A percentile compares a stretch with the other conserved stretches of the same genome.
phyloP scores from a whole-genome alignment of 495 filamentous ascomycete genomes.

The Aspergillus haitiensis region DNA sequence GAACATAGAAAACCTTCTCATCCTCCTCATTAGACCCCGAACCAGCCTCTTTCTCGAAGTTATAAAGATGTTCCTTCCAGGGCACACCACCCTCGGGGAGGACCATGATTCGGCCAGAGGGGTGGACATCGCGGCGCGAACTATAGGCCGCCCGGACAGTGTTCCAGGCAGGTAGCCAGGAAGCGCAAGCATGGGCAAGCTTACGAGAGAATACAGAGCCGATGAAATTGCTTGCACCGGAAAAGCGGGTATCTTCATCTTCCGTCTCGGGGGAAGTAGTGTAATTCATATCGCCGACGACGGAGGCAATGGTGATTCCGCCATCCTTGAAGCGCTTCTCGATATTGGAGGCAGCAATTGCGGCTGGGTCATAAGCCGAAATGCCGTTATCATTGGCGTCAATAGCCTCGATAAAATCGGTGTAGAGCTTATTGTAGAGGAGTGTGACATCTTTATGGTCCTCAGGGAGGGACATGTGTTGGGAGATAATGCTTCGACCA shows the following conservation, averaged over 20 bases:
- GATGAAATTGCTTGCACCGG: slow-evolving; percentile 72
- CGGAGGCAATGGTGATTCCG: slow-evolving; percentile 76
- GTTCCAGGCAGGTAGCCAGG: slow-evolving; percentile 84
- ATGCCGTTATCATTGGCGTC: slow-evolving; percentile 98
- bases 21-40: slow-evolving; percentile 32
- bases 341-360: slow-evolving; percentile 61
- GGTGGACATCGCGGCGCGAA: slow-evolving; percentile 62
- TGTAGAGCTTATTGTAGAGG: slow-evolving; percentile 86
- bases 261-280: slow-evolving; percentile 53
- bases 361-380: slow-evolving; percentile 68
- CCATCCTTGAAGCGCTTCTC: slow-evolving; percentile 78
- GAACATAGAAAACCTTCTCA: slow-evolving; percentile 71
- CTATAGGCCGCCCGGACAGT: slow-evolving; percentile 71
- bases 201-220: slow-evolving; percentile 81
- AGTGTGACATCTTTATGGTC: slow-evolving; percentile 67
- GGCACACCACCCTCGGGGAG: slow-evolving; percentile 72
- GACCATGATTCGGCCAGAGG: slow-evolving; percentile 76
- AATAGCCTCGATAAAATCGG: slow-evolving; percentile 89
- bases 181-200: slow-evolving; percentile 54
- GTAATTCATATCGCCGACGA: slow-evolving; percentile 82
- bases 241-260: slow-evolving; percentile 79
- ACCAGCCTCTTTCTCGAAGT: slow-evolving; percentile 66
- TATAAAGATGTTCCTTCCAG: slow-evolving; percentile 96
- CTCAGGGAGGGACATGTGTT: slow-evolving; percentile 59
- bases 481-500: slow-evolving; percentile 75